Evolutionary conservation across 2,329 filamentous ascomycete genomes (phyloP), one percentile per base, ranked within the genome.

Genomic region (Falciphora oryzae): DNA sequence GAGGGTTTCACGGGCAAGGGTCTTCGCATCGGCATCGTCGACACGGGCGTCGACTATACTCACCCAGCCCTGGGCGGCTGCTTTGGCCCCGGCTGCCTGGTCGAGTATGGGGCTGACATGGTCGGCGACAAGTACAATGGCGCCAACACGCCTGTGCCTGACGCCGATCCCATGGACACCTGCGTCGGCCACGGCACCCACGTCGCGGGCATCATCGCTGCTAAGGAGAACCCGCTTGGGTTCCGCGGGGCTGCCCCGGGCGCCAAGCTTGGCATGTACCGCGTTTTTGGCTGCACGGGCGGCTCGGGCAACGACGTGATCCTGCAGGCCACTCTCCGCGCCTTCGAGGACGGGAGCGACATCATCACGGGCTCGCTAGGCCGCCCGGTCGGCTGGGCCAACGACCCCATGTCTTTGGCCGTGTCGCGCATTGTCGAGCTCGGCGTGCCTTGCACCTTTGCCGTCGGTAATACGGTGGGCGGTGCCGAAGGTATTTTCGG

Each of bases 31-130:
- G 74, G 71, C 13, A 65, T 77, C 35, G 70, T 77, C 25, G 75
- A 77, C 64, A 74, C 72, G n/a, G 77, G 77, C 32, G 66, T 77
- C 32, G 77, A 79, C 66, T 79, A 79, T 65, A 72, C 68, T 4
- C 77, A 79, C 65, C 75, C 75, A 31, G 75, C 76, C 27, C 73
- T 79, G 11, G 77, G 78, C 27, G 77, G 77, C 8, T 75, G 77
- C 61, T 79, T 78, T 63, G 78, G 77, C 7, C 44, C 63, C 10
- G 67, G 65, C 8, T 68, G 64, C 38, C 35, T 64, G 16, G 62
- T 68, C 2, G 56, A 64, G 0, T 65, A 64, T 16, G 67, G 67
- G 13, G 31, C 57, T 4, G 67, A 65, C 29, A 44, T 64, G 11
- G 61, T 63, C 6, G 65, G 57, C 28, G 63, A 64, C 31, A 38